Conservation (phyloP, 805 yeast genomes). For the Starmerella vitae region DNA sequence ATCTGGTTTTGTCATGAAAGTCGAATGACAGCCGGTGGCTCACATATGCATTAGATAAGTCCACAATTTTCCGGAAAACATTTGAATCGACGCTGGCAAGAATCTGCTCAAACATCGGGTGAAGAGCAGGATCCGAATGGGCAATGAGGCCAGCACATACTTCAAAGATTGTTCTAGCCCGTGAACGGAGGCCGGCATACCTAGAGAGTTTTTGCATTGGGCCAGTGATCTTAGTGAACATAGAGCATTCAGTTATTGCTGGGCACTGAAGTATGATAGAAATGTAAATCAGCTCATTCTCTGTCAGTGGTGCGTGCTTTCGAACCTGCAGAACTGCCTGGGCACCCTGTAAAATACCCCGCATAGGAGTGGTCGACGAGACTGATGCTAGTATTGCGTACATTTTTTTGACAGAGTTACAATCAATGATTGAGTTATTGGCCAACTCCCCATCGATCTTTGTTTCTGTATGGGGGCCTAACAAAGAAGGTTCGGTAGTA, state of each 20-base stretch:
- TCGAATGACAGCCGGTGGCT: slow-evolving; percentile 54
- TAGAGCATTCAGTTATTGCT: slow-evolving; percentile 21
- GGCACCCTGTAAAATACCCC: slow-evolving; percentile 23
- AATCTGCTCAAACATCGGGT: not conserved
- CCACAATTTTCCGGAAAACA: slow-evolving; percentile 42
- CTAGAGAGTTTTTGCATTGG: slow-evolving; percentile 22
- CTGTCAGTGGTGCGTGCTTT: slow-evolving; percentile 11
- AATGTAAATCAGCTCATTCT: slow-evolving; percentile 17
- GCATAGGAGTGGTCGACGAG: slow-evolving; percentile 20
- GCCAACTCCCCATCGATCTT: not conserved
- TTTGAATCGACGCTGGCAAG: slow-evolving; percentile 33
- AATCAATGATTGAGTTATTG: slow-evolving; percentile 4
- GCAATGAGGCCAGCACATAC: slow-evolving; percentile 57
- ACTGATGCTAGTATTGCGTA: slow-evolving; percentile 15
- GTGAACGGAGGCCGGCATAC: slow-evolving; percentile 20
- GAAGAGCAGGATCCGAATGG: slow-evolving; percentile 4
- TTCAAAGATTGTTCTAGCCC: slow-evolving; percentile 56
- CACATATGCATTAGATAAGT: slow-evolving; percentile 58
- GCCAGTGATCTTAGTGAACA: slow-evolving; percentile 24
- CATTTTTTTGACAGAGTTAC: slow-evolving; percentile 7
- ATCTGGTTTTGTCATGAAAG: slow-evolving; percentile 17
- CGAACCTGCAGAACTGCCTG: slow-evolving; percentile 19
- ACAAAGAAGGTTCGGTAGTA: not conserved
- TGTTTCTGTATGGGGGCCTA: not conserved
- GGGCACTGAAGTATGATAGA: slow-evolving; percentile 21